Base-by-base conservation (phyloP, 805 yeast genomes). In the Metschnikowia peoriensis region DNA sequence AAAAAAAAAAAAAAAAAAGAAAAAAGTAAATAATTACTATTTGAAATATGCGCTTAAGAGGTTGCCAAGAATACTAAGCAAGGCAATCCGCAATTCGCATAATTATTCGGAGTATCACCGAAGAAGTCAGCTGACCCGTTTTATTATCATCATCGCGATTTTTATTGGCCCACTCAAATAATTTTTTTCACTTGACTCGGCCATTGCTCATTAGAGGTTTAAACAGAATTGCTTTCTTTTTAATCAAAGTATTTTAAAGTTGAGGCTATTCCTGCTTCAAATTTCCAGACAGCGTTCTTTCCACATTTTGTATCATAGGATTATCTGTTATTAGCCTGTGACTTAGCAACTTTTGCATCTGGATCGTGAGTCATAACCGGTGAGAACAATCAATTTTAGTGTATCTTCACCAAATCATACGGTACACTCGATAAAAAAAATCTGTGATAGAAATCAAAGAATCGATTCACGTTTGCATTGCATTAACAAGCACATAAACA, bases 121-220 rank as follows among this genome's bases (percentile, higher is more conserved):
- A 5, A 34, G 49, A 17, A 14, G 47, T 44, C 51, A 49, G 52
- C 47, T 49, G 51, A 45, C 50, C n/a, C 34, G 22, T 22, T 22
- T 22, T 28, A 41, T 55, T 55, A 49, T 35, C 52, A 55, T 40
- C 58, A 52, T 46, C 56, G 56, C 58, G 50, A 40, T 11, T 49
- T 46, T 49, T 28, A 55, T 55, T 55, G 56, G 58, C 51, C 28
- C 45, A 28, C 29, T 29, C 16, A 28, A 17, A 12, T 35, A 41
- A 37, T 43, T 43, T 49, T 49, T 49, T 41, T 44, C 44, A 16
- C 27, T 16, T 37, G 50, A 41, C 42, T 47, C 46, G 46, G 50
- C 35, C 41, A 7, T 37, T 10, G n/a, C 46, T 17, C 15, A 5
- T 34, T 8, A 34, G 14, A n/a, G 8, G 17, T n/a, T 5, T 35